Conservation (phyloP, 768 basidiomycete genomes). For the Boletus eberwhitei region DNA sequence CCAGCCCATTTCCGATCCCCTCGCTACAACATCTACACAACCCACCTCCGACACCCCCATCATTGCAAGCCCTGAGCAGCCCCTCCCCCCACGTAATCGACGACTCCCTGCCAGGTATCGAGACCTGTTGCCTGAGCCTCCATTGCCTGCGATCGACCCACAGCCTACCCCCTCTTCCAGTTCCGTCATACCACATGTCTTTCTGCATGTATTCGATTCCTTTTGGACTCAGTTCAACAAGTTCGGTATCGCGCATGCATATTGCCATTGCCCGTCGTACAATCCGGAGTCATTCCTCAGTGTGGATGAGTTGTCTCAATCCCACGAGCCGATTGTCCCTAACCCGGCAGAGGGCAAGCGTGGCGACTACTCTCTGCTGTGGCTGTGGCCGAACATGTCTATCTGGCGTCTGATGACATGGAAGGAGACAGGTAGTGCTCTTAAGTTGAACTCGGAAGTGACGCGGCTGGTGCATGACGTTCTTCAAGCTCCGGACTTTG, state of each 20-base stretch:
- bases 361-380: too few species aligned
- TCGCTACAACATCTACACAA: too few species aligned
- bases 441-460: background rate
- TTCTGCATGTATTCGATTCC: background rate
- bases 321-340: too few species aligned
- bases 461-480: background rate
- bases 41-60: too few species aligned
- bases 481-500: constrained; percentile 6
- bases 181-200: background rate
- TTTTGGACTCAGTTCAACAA: background rate
- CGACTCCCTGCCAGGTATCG: background rate
- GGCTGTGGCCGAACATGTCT: constrained; percentile 13
- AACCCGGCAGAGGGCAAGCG: too few species aligned
- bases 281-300: background rate
- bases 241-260: background rate
- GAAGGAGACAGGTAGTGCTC: background rate
- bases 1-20: too few species aligned
- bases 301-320: background rate
- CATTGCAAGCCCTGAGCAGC: background rate
- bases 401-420: constrained; percentile 10
- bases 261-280: background rate
- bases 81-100: background rate
- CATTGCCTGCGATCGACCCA: background rate
- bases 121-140: background rate
- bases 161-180: background rate